Evolutionary conservation across 768 basidiomycete genomes (phyloP).

Genomic region (Mycena albidolilacea): DNA sequence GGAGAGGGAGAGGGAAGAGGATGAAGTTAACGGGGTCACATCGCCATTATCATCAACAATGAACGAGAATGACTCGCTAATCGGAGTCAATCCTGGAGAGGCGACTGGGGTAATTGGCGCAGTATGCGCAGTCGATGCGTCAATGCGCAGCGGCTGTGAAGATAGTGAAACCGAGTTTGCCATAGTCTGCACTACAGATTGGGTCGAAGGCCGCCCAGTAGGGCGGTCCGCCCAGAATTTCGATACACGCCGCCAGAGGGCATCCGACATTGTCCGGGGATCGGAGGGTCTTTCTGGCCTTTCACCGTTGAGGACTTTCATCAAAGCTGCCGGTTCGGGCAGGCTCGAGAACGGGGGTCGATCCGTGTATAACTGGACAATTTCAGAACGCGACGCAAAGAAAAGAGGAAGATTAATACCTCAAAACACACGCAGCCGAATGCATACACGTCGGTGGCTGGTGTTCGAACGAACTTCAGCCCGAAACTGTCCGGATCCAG

Average conservation of each 20-base stretch:
- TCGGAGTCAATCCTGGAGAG: no score
- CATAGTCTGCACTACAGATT: neutral
- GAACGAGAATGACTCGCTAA: no score
- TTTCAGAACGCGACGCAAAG: no score
- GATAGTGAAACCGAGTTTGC: neutral
- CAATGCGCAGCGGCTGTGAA: neutral
- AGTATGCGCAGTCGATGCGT: neutral
- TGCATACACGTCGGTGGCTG: constrained; percentile 50
- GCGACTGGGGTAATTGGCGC: neutral
- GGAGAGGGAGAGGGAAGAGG: no score
- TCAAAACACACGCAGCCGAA: constrained; percentile 52
- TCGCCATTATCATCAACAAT: no score
- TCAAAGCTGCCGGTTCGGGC: constrained; percentile 5
- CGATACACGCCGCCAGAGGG: neutral
- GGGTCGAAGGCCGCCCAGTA: neutral
- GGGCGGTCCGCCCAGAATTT: neutral
- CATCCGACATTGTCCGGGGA: constrained; percentile 1
- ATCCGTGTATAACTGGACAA: constrained; percentile 18
- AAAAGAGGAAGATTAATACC: constrained; percentile 33
- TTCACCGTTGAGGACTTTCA: constrained; percentile 17
- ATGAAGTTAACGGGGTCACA: no score
- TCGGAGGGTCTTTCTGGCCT: neutral
- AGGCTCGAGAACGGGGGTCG: constrained; percentile 26
- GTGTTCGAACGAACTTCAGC: constrained; percentile 43
- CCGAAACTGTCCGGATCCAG: constrained; percentile 48